These are phyloP conservation scores for Colletotrichum australisinense DNA, from an alignment of 2,329 filamentous ascomycete species.

Conservation along the genomic window DNA sequence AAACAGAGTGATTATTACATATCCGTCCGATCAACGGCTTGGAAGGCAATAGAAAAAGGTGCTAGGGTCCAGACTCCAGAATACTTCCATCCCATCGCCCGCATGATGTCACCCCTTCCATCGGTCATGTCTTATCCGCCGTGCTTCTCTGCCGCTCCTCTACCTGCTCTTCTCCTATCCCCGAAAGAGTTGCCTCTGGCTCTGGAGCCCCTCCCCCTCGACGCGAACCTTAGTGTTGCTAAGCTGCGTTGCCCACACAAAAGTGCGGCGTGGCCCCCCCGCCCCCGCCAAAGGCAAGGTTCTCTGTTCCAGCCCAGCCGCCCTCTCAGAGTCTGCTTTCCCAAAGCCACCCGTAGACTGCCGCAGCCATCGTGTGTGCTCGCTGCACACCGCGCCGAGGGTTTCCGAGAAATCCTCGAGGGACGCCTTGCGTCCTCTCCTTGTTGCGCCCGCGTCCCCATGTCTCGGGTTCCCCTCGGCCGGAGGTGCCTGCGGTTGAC, in stretches of 20 bases:
- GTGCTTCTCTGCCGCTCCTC: neutral
- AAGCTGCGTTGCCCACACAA: neutral
- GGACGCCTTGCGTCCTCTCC: slow-evolving; percentile 1
- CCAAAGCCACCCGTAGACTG: neutral
- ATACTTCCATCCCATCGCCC: neutral
- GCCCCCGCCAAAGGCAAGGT: neutral
- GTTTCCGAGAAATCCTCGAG: slow-evolving; percentile 39
- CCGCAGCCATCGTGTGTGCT: neutral
- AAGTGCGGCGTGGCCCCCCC: too few species aligned
- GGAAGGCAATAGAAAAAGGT: neutral
- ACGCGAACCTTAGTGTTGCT: neutral
- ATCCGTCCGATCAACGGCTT: neutral
- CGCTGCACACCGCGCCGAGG: slow-evolving; percentile 33
- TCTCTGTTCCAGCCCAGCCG: slow-evolving; percentile 3
- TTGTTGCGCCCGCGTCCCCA: slow-evolving; percentile 14
- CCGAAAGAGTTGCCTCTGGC: neutral
- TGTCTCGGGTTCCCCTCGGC: slow-evolving; percentile 43
- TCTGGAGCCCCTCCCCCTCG: neutral
- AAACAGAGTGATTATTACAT: neutral
- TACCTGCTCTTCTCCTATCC: neutral
- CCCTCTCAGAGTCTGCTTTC: neutral
- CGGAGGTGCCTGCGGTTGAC: slow-evolving; percentile 36
- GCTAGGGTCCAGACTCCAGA: neutral
- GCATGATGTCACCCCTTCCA: slow-evolving; percentile 12
- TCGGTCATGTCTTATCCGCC: neutral